Conservation (phyloP, 805 yeast genomes). For the Wickerhamomyces subpelliculosus region DNA sequence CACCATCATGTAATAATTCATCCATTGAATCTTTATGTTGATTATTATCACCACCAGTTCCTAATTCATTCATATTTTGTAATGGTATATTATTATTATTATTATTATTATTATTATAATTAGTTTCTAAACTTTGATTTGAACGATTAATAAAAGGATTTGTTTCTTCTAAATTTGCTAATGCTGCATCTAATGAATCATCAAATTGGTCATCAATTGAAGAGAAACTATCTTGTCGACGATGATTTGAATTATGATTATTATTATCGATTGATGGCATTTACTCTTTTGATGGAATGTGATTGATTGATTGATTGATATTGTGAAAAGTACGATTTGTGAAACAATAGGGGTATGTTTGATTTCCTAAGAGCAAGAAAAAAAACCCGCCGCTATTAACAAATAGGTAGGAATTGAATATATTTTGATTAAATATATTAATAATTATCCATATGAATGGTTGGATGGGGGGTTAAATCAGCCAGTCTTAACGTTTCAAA, state of each 20-base stretch:
- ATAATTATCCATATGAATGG: no score
- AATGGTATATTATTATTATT: conserved; percentile 27
- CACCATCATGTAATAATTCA: conserved; percentile 13
- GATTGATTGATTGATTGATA: neutral
- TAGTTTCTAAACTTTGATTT: conserved; percentile 23
- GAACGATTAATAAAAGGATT: conserved; percentile 24
- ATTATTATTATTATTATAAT: conserved; percentile 25
- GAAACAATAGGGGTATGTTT: neutral
- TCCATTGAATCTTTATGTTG: conserved; percentile 21
- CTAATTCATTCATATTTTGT: conserved; percentile 20
- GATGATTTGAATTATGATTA: conserved; percentile 11
- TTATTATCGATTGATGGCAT: conserved; percentile 13
- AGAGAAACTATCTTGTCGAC: conserved; percentile 27
- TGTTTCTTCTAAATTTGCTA: conserved; percentile 43
- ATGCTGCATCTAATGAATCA: conserved; percentile 57
- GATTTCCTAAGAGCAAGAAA: no score
- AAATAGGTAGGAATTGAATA: no score
- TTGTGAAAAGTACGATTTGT: no score
- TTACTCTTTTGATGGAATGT: neutral
- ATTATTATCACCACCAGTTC: no score
- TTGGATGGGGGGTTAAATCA: no score
- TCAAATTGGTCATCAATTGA: conserved; percentile 59
- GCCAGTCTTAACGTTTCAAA: no score
- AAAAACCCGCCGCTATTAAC: no score
- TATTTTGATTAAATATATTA: no score